Percentiles rank a stretch among this genome's conserved stretches.
These are phyloP conservation scores for Aegilops speltoides DNA, from an alignment of 176 grass and related monocot genomes.

Conservation along the genomic window DNA sequence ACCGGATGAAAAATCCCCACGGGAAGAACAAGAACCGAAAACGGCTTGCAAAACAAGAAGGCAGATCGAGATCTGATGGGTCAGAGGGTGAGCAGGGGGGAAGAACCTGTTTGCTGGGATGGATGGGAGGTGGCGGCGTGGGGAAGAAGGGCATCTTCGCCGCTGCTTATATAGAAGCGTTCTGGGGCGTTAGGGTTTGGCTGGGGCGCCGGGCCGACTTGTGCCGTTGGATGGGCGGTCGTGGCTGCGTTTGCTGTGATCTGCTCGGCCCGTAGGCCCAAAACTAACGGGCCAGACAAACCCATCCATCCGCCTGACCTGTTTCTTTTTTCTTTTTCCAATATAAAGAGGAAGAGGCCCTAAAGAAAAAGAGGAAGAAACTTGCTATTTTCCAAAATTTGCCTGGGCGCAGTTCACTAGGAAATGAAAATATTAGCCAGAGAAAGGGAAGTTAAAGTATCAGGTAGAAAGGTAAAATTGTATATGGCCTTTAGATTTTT, in stretches of 20 bases:
- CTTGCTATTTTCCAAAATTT: too few species aligned
- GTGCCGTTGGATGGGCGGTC: background rate
- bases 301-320: too few species aligned
- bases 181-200: background rate
- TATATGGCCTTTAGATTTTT: too few species aligned
- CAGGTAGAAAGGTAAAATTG: too few species aligned
- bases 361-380: too few species aligned
- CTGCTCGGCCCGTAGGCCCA: background rate
- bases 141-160: background rate
- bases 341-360: too few species aligned
- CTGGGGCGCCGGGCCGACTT: background rate
- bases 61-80: background rate
- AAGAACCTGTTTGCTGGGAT: background rate
- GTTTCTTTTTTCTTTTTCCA: too few species aligned
- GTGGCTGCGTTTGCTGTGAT: background rate
- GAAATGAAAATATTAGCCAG: too few species aligned
- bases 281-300: background rate
- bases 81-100: too few species aligned
- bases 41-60: background rate
- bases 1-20: background rate
- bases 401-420: too few species aligned
- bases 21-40: background rate
- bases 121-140: background rate
- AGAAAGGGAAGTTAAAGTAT: too few species aligned
- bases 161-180: background rate